Evolutionary conservation across 495 filamentous ascomycete species (phyloP), one percentile per base, ranked within the genome.

Genomic region (Neurospora sp.): DNA sequence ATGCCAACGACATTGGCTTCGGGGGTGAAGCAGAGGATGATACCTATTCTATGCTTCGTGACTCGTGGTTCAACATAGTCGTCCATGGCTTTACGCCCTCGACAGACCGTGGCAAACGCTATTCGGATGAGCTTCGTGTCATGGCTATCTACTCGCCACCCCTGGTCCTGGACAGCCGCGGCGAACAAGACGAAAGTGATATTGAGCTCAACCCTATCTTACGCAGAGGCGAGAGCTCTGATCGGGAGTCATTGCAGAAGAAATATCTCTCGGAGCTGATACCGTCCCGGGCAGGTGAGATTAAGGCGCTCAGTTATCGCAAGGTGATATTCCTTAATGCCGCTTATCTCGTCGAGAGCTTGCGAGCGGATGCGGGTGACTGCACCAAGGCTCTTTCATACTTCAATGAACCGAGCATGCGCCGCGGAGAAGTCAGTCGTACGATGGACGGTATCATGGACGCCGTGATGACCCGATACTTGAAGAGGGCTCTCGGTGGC

Each of bases 61-160:
- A 98, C 84, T 93, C 93, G 16, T 99, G 96, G 96, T 97, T 97
- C 80, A 99, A 99, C 78, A 92, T 98, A 70, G 91, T 93, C 39
- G 90, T 98, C 9, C 95, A 98, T 80, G 94, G 94, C 40, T 97
- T 98, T 78, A 89, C 87, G n/a, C 85, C 90, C 18, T 87, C 85
- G 20, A 93, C 93, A 0, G 85, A 86, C 27, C 86, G 91, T 72
- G 90, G 89, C 41, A 90, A 89, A 73, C 87, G 86, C 75, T 88
- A 93, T 76, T 76, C 86, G 27, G 88, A 89, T 59, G 93, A 97
- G 74, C 84, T 99, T 27, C 87, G 91, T 39, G 83, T 91, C 65
- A 89, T 99, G 80, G 96, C 96, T 5, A 88, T 91, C 71, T 89
- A 96, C 79, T 96, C 93, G 8, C 91, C 91, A 31, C 91, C 96